Percentiles rank a stretch among this genome's conserved stretches.
Conservation (phyloP, 108 stramenopile species). For the Cylindrotheca closterium region DNA sequence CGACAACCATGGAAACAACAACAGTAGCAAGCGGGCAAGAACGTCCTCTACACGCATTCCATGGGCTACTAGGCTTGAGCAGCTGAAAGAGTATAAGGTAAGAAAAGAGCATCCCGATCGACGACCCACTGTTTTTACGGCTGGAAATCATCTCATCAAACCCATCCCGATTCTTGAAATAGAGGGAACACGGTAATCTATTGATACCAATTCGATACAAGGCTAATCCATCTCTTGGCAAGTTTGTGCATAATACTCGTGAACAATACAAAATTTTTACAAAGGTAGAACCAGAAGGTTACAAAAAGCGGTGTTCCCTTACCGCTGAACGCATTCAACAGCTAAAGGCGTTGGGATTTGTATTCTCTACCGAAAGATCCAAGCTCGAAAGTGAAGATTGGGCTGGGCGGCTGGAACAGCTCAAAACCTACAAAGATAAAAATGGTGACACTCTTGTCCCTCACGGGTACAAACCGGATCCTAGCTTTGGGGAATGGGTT, state of each 20-base stretch:
- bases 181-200: conserved; percentile 37
- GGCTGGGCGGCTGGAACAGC: conserved; percentile 20
- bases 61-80: conserved; percentile 7
- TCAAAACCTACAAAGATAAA: conserved; percentile 22
- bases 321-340: conserved; percentile 50
- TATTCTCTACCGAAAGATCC: conserved; percentile 36
- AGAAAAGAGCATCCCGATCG: too few species aligned
- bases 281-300: conserved; percentile 26
- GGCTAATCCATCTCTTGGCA: conserved; percentile 21
- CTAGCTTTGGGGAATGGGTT: conserved; percentile 39
- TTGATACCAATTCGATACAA: conserved; percentile 42
- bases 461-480: conserved; percentile 23
- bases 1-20: neutral
- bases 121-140: too few species aligned
- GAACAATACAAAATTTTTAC: conserved; percentile 39
- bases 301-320: conserved; percentile 45
- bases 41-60: neutral
- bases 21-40: neutral
- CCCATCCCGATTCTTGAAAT: too few species aligned
- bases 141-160: too few species aligned
- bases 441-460: conserved; percentile 40
- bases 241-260: conserved; percentile 40
- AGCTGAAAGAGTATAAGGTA: conserved; percentile 20
- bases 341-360: conserved; percentile 53
- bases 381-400: conserved; percentile 30